Evolutionary conservation across 345 rosid genomes (phyloP).

Genomic region (Syzygium jambos): DNA sequence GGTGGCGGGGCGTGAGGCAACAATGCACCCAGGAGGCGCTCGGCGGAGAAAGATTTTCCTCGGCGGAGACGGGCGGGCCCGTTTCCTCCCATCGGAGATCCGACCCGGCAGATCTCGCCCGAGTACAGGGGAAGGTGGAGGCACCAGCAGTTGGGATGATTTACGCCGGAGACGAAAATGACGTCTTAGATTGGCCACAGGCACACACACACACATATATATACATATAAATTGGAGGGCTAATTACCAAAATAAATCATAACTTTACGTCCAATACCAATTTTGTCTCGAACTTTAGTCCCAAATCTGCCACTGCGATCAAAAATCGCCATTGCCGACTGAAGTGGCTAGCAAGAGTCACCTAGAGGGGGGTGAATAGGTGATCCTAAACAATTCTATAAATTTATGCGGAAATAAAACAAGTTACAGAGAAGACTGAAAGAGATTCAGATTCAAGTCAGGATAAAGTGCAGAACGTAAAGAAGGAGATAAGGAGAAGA

Average conservation of each 20-base stretch:
- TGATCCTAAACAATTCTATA: no score
- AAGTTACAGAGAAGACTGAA: no score
- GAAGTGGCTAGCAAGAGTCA: no score
- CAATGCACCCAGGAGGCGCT: conserved; percentile 9
- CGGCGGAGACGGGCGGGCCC: conserved; percentile 9
- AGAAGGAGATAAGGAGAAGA: no score
- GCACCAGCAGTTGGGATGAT: not conserved
- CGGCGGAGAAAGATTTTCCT: conserved; percentile 9
- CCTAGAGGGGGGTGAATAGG: no score
- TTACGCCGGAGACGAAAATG: not conserved
- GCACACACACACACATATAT: no score
- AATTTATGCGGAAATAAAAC: no score
- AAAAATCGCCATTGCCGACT: no score
- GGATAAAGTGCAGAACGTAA: no score
- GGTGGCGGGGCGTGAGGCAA: not conserved
- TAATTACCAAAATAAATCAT: not conserved
- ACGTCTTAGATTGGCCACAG: not conserved
- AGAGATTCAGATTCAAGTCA: no score
- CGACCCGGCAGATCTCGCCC: not conserved
- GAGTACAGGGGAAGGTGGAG: not conserved
- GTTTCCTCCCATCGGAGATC: conserved; percentile 8
- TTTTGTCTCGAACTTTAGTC: not conserved
- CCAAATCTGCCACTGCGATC: rapidly evolving
- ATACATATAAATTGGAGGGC: not conserved
- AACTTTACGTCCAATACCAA: not conserved